Percentiles rank a stretch among this genome's conserved stretches.
phyloP scores from a whole-genome alignment of 768 basidiomycete genomes.

The Boletus patriciae region DNA sequence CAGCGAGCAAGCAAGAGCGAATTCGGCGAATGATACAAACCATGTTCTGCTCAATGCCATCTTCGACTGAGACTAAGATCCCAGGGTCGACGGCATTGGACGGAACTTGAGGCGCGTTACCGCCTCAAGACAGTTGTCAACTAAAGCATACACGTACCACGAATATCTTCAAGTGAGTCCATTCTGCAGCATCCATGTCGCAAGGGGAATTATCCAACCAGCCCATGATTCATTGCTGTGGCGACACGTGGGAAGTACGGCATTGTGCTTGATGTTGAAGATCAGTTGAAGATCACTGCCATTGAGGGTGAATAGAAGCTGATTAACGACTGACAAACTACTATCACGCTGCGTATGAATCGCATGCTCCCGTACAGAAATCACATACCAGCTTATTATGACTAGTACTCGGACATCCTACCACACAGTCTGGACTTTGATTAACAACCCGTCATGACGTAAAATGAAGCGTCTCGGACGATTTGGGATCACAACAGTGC shows the following conservation, averaged over 20 bases:
- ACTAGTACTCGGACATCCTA: neutral
- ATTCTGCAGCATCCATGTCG: neutral
- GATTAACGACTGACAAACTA: conserved; percentile 19
- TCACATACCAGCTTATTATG: neutral
- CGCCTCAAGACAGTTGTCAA: neutral
- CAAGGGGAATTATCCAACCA: neutral
- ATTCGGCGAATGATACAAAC: conserved; percentile 10
- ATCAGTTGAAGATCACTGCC: conserved; percentile 33
- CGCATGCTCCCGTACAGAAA: neutral
- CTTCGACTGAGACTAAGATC: conserved; percentile 3
- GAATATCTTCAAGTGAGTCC: neutral
- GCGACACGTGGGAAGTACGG: conserved; percentile 17
- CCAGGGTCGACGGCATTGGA: neutral
- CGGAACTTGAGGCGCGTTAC: neutral
- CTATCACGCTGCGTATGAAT: conserved; percentile 4
- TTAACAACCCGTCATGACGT: conserved; percentile 16
- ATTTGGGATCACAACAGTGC: conserved; percentile 1
- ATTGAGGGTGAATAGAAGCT: conserved; percentile 26
- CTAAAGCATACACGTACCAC: neutral
- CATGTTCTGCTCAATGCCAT: conserved; percentile 5
- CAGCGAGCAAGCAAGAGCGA: conserved; percentile 27
- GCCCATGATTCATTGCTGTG: conserved; percentile 2
- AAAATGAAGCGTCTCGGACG: conserved; percentile 11
- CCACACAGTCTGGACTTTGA: conserved; percentile 5
- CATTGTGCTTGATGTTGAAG: conserved; percentile 18